These are phyloP conservation scores for Beauveria medogensis DNA, from an alignment of 2,329 filamentous ascomycete species.

Conservation along the genomic window DNA sequence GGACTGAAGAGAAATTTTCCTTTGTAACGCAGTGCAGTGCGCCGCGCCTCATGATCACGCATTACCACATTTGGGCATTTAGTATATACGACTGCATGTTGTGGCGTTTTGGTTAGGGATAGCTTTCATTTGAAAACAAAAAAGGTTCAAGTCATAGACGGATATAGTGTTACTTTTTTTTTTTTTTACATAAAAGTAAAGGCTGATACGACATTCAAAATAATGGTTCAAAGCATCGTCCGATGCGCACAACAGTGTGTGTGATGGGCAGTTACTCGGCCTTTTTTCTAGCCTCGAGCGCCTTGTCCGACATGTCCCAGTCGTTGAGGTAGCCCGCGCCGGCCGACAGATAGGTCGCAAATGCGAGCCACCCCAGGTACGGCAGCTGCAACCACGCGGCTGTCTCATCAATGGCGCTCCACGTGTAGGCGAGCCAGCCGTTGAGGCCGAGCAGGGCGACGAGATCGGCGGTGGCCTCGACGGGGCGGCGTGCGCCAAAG, in stretches of 20 bases:
- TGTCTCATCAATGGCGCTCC: slow-evolving; percentile 63
- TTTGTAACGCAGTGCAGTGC: slow-evolving; percentile 23
- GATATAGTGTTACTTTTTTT: not conserved
- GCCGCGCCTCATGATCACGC: not conserved
- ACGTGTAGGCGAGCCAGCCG: slow-evolving; percentile 66
- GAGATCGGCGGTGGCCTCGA: slow-evolving; percentile 69
- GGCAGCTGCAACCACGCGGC: slow-evolving; percentile 70
- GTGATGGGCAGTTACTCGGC: not conserved
- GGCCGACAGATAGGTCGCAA: slow-evolving; percentile 76
- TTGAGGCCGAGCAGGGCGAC: slow-evolving; percentile 63
- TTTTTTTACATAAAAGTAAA: slow-evolving; percentile 1
- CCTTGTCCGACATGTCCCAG: slow-evolving; percentile 46
- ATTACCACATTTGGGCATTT: not conserved
- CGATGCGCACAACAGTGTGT: too few relatives aligned
- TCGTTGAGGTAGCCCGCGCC: slow-evolving; percentile 60
- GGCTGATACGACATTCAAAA: not conserved
- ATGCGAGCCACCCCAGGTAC: slow-evolving; percentile 79
- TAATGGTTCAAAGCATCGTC: not conserved
- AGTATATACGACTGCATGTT: slow-evolving; percentile 7
- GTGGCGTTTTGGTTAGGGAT: not conserved
- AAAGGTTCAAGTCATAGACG: not conserved
- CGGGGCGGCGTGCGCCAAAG: slow-evolving; percentile 67
- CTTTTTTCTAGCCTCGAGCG: not conserved
- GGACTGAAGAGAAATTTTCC: slow-evolving; percentile 65
- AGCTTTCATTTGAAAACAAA: not conserved